Conservation (phyloP, 2,329 filamentous ascomycete genomes). For the Paramyrothecium sp. region DNA sequence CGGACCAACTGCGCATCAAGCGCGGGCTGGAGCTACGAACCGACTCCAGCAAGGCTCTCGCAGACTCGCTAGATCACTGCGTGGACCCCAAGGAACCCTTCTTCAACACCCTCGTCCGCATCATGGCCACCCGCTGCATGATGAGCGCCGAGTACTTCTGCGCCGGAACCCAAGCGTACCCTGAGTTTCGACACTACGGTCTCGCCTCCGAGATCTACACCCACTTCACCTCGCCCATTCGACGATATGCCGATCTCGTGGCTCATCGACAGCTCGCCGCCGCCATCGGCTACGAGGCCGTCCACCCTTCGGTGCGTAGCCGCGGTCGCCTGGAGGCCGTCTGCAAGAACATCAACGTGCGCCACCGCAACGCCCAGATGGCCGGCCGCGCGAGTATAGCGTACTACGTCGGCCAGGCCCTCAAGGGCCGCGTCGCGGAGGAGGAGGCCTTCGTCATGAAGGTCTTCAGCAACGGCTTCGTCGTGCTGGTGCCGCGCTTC, state of each 20-base stretch:
- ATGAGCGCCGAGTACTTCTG: slow-evolving; percentile 99
- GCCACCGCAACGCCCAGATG: slow-evolving; percentile 95
- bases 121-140: slow-evolving; percentile 98
- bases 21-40: slow-evolving; percentile 75
- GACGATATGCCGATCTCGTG: slow-evolving; percentile 94
- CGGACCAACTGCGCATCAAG: slow-evolving; percentile 87
- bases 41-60: slow-evolving; percentile 89
- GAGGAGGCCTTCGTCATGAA: slow-evolving; percentile 97
- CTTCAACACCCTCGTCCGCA: slow-evolving; percentile 97
- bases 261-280: slow-evolving; percentile 93
- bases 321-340: slow-evolving; percentile 86
- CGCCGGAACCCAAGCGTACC: slow-evolving; percentile 86
- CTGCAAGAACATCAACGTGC: slow-evolving; percentile 97
- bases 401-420: slow-evolving; percentile 95
- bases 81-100: slow-evolving; percentile 80
- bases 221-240: slow-evolving; percentile 96
- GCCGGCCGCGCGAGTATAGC: slow-evolving; percentile 92
- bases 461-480: slow-evolving; percentile 95
- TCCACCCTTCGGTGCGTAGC: slow-evolving; percentile 79
- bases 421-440: slow-evolving; percentile 72
- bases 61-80: slow-evolving; percentile 86
- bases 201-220: slow-evolving; percentile 97
- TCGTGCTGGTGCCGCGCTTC: slow-evolving; percentile 93
- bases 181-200: slow-evolving; percentile 96
- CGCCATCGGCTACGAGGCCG: slow-evolving; percentile 86